Evolutionary conservation across 352 stramenopile species (phyloP).

Genomic region (Pelagophyceae sp.): DNA sequence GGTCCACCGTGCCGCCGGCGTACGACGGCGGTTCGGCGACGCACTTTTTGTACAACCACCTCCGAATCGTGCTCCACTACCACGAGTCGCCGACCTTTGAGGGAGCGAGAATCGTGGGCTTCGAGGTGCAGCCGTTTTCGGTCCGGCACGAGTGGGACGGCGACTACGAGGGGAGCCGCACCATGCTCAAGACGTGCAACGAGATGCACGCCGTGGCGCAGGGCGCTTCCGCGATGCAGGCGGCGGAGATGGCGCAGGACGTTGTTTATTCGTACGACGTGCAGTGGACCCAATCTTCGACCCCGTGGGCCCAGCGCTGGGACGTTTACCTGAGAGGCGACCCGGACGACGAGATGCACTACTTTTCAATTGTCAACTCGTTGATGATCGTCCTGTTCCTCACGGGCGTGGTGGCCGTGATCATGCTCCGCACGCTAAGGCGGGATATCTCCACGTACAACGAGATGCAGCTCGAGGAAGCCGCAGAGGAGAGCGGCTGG

Average conservation of each 20-base stretch:
- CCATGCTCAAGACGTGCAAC: conserved; percentile 29
- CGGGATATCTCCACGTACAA: conserved; percentile 95
- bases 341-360: conserved; percentile 97
- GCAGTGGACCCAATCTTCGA: conserved; percentile 82
- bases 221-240: conserved; percentile 28
- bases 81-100: conserved; percentile 49
- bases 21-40: conserved; percentile 55
- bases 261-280: conserved; percentile 99
- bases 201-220: conserved; percentile 23
- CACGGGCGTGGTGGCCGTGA: conserved; percentile 97
- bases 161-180: conserved; percentile 4
- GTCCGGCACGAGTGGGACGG: conserved; percentile 73
- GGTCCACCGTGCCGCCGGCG: conserved; percentile 74
- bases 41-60: conserved; percentile 95
- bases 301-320: conserved; percentile 93
- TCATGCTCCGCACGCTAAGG: conserved; percentile 97
- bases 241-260: conserved; percentile 25
- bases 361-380: conserved; percentile 99
- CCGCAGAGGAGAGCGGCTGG: conserved; percentile 87
- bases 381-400: conserved; percentile 99
- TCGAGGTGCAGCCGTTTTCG: conserved; percentile 88
- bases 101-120: conserved; percentile 75
- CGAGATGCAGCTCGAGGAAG: conserved; percentile 74
- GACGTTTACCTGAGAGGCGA: conserved; percentile 93
- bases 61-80: conserved; percentile 85